Percentiles rank a stretch among this genome's conserved stretches.
Evolutionary conservation across 2,329 filamentous ascomycete species (phyloP).

Genomic region (Sclerotinia sclerotiorum): DNA sequence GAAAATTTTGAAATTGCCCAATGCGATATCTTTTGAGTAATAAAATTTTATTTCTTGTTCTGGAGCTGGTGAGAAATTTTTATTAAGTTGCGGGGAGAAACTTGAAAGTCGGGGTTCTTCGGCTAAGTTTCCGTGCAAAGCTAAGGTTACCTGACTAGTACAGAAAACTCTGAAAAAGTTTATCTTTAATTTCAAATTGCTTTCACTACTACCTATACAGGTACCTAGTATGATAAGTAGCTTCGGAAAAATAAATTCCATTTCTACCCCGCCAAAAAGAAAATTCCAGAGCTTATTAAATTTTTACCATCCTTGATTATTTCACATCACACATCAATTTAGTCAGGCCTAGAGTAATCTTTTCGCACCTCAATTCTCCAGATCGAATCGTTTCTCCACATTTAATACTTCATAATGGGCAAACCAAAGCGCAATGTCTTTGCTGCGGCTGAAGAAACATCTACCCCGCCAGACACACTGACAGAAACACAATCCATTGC

Average conservation of each 20-base stretch:
- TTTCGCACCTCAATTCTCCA: not conserved
- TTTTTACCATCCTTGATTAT: not conserved
- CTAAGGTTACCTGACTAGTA: too few species aligned
- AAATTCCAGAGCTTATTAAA: not conserved
- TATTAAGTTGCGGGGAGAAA: not conserved
- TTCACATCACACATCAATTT: not conserved
- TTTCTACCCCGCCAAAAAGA: constrained; percentile 2
- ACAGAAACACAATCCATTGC: constrained; percentile 67
- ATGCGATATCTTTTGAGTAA: not conserved
- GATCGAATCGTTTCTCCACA: not conserved
- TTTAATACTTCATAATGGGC: constrained; percentile 53
- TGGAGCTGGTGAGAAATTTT: not conserved
- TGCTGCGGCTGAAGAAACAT: constrained; percentile 72
- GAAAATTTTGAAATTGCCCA: not conserved
- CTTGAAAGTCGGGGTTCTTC: not conserved
- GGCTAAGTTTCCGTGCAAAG: constrained; percentile 9
- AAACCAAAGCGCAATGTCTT: constrained; percentile 75
- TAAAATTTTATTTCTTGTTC: not conserved
- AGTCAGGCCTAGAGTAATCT: not conserved
- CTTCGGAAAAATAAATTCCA: constrained; percentile 1
- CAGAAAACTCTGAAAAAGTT: too few species aligned
- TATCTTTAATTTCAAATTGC: too few species aligned
- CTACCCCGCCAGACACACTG: constrained; percentile 58
- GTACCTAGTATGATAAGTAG: too few species aligned
- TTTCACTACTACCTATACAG: too few species aligned